Evolutionary conservation across 2,329 filamentous ascomycete genomes (phyloP), one percentile per base, ranked within the genome.

Genomic region (Sporothrix pallida): DNA sequence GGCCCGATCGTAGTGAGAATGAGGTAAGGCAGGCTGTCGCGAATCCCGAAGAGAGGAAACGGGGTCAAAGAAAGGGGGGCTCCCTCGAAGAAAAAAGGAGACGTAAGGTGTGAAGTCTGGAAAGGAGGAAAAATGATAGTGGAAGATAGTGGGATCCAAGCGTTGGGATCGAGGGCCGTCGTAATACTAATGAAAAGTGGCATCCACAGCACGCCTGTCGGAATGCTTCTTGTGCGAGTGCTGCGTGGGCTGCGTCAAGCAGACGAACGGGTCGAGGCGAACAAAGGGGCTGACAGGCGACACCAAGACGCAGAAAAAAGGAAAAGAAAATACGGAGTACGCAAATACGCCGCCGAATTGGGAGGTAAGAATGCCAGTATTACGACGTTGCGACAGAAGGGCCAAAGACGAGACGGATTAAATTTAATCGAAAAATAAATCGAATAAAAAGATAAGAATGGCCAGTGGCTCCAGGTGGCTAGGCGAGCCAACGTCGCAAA

Each of bases 271-370:
- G 60, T 63, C 37, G 13, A 20, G 42, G n/a, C 62, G 62, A 67
- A 67, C 62, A 67, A 46, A 67, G 62, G 62, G 62, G 62, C 62
- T 67, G 62, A 67, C 26, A 23, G n/a, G n/a, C 13, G 48, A 52
- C 48, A 52, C 6, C 15, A 12, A 48, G 42, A 13, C 62, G 20
- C 62, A 26, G 20, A 67, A 50, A 37, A 15, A 62, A 62, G 56
- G 31, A 44, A 63, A 17, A n/a, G 31, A 23, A 58, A 10, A 58
- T 15, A 7, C 15, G 23, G n/a, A 20, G n/a, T 3, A 20, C n/a
- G 52, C 31, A 42, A 62, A 54, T 54, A 20, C 20, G 52, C n/a
- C 42, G 60, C 60, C 37, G 37, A 60, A 37, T 60, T 60, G 50
- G 67, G 26, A n/a, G 48, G 17, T 6, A 69, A 20, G 67, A 56